phyloP scores from a whole-genome alignment of 2,329 filamentous ascomycete genomes.

The Claviceps sp. region DNA sequence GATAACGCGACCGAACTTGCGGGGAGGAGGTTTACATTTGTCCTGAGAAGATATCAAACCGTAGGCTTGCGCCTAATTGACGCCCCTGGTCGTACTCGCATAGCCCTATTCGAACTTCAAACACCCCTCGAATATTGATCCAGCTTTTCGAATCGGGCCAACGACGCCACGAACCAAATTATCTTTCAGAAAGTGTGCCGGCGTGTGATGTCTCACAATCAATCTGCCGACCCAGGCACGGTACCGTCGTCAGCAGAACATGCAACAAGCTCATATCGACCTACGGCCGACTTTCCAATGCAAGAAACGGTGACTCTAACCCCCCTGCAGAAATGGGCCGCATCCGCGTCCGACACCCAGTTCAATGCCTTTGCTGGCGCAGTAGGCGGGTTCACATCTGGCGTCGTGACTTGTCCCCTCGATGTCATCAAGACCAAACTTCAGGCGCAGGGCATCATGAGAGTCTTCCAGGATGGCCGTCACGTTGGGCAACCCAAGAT shows the following conservation, averaged over 20 bases:
- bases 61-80: not conserved
- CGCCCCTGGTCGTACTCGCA: not conserved
- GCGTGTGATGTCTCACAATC: constrained; percentile 38
- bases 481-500: constrained; percentile 42
- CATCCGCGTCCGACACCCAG: constrained; percentile 42
- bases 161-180: not conserved
- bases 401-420: constrained; percentile 87
- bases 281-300: constrained; percentile 20
- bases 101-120: not conserved
- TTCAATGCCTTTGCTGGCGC: constrained; percentile 83
- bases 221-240: constrained; percentile 23
- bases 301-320: constrained; percentile 21
- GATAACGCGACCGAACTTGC: constrained; percentile 1
- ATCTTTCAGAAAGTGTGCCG: not conserved
- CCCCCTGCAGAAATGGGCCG: constrained; percentile 41
- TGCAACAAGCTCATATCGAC: constrained; percentile 23
- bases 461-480: constrained; percentile 33
- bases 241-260: constrained; percentile 20
- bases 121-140: not conserved
- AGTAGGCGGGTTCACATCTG: constrained; percentile 80
- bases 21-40: constrained; percentile 2
- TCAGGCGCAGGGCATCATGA: constrained; percentile 83
- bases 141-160: not conserved
- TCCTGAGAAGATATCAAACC: not conserved
- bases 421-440: constrained; percentile 99